Evolutionary conservation across 345 rosid species (phyloP).

Genomic region (Erodium maritimum): DNA sequence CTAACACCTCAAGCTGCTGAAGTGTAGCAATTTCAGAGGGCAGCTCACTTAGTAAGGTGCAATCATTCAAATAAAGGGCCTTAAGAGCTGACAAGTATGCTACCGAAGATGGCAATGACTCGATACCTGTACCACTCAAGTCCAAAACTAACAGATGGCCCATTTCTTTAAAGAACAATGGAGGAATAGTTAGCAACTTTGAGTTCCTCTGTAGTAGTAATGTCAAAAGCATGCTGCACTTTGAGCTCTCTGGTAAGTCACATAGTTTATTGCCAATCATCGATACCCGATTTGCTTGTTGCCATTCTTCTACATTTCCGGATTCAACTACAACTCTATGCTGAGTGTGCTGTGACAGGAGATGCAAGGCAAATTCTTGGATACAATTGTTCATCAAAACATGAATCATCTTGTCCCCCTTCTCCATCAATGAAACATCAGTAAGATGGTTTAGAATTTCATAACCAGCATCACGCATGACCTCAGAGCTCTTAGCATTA

Average conservation of each 20-base stretch:
- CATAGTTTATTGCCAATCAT: constrained; percentile 11
- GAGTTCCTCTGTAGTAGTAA: constrained; percentile 12
- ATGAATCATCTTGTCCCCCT: constrained; percentile 7
- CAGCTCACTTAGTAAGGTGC: constrained; percentile 6
- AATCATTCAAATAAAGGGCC: constrained; percentile 12
- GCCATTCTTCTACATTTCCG: constrained; percentile 10
- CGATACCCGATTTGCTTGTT: constrained; percentile 10
- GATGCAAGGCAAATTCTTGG: constrained; percentile 12
- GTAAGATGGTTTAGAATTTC: constrained; percentile 10
- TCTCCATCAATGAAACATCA: constrained; percentile 15
- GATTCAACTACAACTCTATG: constrained; percentile 4
- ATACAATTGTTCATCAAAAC: constrained; percentile 12
- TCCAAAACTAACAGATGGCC: constrained; percentile 9
- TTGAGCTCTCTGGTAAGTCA: constrained; percentile 8
- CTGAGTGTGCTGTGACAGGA: constrained; percentile 8
- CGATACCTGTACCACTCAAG: constrained; percentile 10
- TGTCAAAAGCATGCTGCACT: constrained; percentile 9
- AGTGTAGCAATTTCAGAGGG: constrained; percentile 9
- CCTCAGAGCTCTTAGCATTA: constrained; percentile 4
- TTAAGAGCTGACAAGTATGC: constrained; percentile 5
- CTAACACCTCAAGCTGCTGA: constrained; percentile 12
- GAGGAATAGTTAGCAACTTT: constrained; percentile 8
- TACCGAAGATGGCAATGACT: constrained; percentile 9
- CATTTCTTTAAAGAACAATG: constrained; percentile 9
- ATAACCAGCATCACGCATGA: constrained; percentile 9